Evolutionary conservation across 768 basidiomycete species (phyloP), one percentile per base, ranked within the genome.

Genomic region (Tremella mesenterica): DNA sequence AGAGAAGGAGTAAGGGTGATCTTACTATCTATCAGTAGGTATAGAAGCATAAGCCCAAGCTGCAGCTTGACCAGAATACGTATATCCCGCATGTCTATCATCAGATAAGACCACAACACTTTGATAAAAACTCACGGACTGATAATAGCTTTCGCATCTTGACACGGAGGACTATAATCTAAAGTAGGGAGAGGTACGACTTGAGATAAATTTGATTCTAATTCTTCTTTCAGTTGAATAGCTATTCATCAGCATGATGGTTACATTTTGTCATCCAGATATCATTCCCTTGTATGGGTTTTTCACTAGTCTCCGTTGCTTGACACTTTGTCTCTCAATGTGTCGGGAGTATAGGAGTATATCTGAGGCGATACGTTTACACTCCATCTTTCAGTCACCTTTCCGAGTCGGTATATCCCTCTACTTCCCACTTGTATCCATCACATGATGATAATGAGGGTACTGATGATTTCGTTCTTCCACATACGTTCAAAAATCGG

Each of bases 11-110:
- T 14, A 41, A 18, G n/a, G 14, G n/a, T n/a, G n/a, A 23, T 39
- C 30, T 60, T 59, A 93, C 95, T 96, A 86, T 63, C 79, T 79
- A 3, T 79, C 78, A 0, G 82, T 82, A 65, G 93, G 85, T 56
- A 97, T 85, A 65, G 82, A 81, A 72, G 82, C 85, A 76, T 97
- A 99, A 0, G 93, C 93, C 89, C 90, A 97, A 2, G 90, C 93
- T 2, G 95, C 93, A 0, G 92, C 79, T 4, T 82, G 83, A 20
- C 95, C 95, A 50, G 91, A 95, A 74, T 95, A 97, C 4, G 83
- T 80, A 75, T 92, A 96, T 4, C 95, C 95, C 1, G 95, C 95
- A 73, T 99, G 95, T 9, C 92, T 96, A 69, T 50, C 39, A 54
- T 44, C 33, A 28, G 10, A 21, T 45, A 52, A 48, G 21, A 47